Evolutionary conservation across 192 early-diverging fungal species (phyloP), one percentile per base, ranked within the genome.

Genomic region (Umbelopsis vinacea): DNA sequence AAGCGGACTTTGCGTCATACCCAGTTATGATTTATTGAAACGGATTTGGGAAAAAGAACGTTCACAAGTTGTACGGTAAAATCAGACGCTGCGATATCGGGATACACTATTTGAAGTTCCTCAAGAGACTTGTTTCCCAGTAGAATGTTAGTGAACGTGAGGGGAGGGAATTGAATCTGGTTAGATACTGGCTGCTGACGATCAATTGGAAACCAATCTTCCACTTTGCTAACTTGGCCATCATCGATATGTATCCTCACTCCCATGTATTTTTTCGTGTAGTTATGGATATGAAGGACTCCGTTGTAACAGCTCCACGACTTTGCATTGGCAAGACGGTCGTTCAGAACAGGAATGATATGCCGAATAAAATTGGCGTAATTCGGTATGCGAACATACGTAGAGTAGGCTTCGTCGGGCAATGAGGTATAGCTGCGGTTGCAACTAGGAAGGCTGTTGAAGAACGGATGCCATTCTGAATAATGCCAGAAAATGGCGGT

Each of bases 281-380:
- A 50, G 2, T 50, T 17, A 50, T 50, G 48, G 3, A 50, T 19
- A 21, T 50, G 6, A 6, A 50, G n/a, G n/a, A 6, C 17, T n/a
- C 48, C 48, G 15, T 19, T 50, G 48, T 50, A 50, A 21, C 15
- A 15, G 15, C 48, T 50, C 48, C 48, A 50, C 5, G 15, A 17
- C 15, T 10, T 50, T 17, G 77, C 74, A 5, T 54, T 54, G 3
- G 68, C 77, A 2, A 78, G 69, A 12, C 77, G 68, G 1, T 74
- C 66, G 21, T 78, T 73, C 26, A 78, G 66, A 6, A 43, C 45
- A 2, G 72, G 69, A 11, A 66, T 70, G 47, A 78, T 54, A 24
- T 78, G 69, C 23, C 72, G 76, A 33, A 78, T 23, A 43, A 78
- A 78, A n/a, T 71, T 73, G 1, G 76, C 71, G 24, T 78, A 78